Evolutionary conservation across 179 eudicot genomes (phyloP).

Genomic region (Carnegiea gigantea): DNA sequence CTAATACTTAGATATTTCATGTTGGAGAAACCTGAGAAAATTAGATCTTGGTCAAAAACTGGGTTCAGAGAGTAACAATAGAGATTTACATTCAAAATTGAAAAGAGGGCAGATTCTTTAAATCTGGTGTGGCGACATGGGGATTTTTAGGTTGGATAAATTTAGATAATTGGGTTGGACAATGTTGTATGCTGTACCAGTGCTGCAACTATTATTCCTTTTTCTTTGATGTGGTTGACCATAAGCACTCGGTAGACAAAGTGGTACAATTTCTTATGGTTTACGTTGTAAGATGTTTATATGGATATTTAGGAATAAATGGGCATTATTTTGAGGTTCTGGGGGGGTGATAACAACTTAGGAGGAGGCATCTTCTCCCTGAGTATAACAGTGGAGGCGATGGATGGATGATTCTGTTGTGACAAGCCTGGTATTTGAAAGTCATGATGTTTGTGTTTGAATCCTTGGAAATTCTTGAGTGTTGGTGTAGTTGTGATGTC

Average conservation of each 20-base stretch:
- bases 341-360: too few species aligned
- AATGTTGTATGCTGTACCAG: neutral
- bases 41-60: neutral
- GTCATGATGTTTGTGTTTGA: neutral
- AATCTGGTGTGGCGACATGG: neutral
- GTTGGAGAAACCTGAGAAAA: neutral
- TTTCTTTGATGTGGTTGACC: neutral
- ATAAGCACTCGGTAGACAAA: neutral
- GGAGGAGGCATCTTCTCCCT: neutral
- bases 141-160: neutral
- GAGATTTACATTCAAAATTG: neutral
- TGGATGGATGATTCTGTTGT: neutral
- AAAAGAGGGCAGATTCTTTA: neutral
- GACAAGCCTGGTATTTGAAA: neutral
- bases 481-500: neutral
- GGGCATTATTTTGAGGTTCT: neutral
- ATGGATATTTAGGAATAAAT: neutral
- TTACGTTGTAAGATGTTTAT: neutral
- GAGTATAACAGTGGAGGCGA: neutral
- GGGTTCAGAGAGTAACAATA: neutral
- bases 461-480: neutral
- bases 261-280: neutral
- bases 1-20: neutral
- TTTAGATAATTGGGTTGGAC: neutral
- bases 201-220: neutral